Evolutionary conservation across 768 basidiomycete species (phyloP).

Genomic region (Ramaria rubella): DNA sequence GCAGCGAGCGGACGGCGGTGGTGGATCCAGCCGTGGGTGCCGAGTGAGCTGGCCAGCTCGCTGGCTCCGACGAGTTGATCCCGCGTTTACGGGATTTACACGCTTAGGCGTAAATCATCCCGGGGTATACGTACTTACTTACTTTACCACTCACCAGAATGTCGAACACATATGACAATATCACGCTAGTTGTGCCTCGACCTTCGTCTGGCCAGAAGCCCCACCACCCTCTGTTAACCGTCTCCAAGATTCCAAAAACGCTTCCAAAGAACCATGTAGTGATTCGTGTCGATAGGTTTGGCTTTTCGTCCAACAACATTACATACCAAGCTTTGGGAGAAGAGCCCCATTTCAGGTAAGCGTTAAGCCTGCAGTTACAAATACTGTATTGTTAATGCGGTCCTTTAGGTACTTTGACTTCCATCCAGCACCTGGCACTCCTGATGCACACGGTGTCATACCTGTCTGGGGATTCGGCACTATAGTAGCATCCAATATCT

Average conservation of each 20-base stretch:
- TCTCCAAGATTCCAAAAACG: conserved; percentile 17
- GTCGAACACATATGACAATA: conserved; percentile 16
- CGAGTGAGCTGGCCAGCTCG: too few species aligned
- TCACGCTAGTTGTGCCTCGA: conserved; percentile 36
- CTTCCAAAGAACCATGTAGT: conserved; percentile 43
- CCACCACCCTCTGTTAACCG: conserved; percentile 24
- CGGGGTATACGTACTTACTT: too few species aligned
- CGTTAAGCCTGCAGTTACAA: not conserved
- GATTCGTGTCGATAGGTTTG: conserved; percentile 57
- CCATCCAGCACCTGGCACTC: conserved; percentile 40
- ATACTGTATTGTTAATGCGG: conserved; percentile 14
- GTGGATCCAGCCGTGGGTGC: too few species aligned
- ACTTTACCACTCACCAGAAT: too few species aligned
- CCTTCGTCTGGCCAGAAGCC: conserved; percentile 28
- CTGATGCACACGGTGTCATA: conserved; percentile 51
- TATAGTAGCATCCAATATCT: conserved; percentile 42
- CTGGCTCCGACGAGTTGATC: too few species aligned
- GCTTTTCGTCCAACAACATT: conserved; percentile 66
- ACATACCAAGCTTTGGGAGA: conserved; percentile 58
- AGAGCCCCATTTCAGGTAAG: conserved; percentile 34
- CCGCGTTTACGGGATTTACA: too few species aligned
- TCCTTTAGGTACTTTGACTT: conserved; percentile 67
- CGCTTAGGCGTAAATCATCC: too few species aligned
- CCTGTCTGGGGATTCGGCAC: conserved; percentile 73
- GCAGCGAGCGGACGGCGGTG: too few species aligned